Evolutionary conservation across 2,329 filamentous ascomycete species (phyloP).

Genomic region (Metarhizium brunneum): DNA sequence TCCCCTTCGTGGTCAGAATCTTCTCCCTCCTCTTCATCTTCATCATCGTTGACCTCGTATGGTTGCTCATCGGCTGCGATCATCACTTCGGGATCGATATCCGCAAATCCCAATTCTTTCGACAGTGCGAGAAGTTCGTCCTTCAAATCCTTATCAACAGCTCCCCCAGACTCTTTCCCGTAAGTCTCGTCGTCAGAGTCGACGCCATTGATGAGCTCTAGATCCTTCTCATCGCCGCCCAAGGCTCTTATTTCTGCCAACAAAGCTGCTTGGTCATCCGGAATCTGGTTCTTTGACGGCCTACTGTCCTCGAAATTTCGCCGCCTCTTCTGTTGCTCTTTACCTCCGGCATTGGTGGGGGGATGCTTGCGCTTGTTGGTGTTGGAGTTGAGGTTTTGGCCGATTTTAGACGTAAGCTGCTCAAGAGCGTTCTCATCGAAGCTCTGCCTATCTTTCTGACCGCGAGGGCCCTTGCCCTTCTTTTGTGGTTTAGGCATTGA

Average conservation of each 20-base stretch:
- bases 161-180: constrained; percentile 20
- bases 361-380: constrained; percentile 37
- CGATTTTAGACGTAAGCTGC: constrained; percentile 47
- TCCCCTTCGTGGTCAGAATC: constrained; percentile 24
- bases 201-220: constrained; percentile 49
- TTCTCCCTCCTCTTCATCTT: constrained; percentile 18
- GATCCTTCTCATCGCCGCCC: constrained; percentile 55
- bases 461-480: constrained; percentile 23
- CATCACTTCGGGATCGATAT: constrained; percentile 23
- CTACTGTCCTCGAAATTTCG: constrained; percentile 18
- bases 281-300: constrained; percentile 14
- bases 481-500: constrained; percentile 27
- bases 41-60: constrained; percentile 21
- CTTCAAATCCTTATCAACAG: constrained; percentile 31
- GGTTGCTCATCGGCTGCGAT: constrained; percentile 28
- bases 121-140: constrained; percentile 28
- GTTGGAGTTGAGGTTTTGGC: constrained; percentile 35
- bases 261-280: constrained; percentile 30
- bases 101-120: constrained; percentile 28
- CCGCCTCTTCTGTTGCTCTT: constrained; percentile 28
- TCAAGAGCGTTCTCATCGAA: constrained; percentile 43
- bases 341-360: constrained; percentile 22
- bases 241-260: constrained; percentile 56
- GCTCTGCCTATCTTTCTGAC: constrained; percentile 10
- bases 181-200: constrained; percentile 31